Base-by-base conservation (phyloP, 805 yeast species). In the Hanseniaspora singularis region DNA sequence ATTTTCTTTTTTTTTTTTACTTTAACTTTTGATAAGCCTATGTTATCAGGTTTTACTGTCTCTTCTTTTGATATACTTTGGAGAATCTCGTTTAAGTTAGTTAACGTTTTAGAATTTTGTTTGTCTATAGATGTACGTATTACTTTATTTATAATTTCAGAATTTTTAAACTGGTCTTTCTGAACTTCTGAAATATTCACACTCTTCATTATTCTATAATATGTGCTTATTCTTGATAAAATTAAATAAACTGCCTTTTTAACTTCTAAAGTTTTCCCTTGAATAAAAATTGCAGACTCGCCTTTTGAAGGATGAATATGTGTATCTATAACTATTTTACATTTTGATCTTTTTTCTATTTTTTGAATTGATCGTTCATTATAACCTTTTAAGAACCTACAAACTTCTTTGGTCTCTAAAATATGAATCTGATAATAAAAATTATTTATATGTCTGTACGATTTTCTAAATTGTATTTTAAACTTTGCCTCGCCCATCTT, bases 401-500 rank as follows among this genome's bases (percentile, higher is more conserved):
- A 28, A 6, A 23, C 28, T 14, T 28, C 28, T 20, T 28, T 38
- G 15, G 42, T 16, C 33, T 38, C 42, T 14, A 28, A 4, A 22
- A 38, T 38, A 14, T 18, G n/a, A 6, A 38, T 27, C 5, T n/a
- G 14, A 27, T 24, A 38, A 4, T 7, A 27, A 31, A 19, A n/a
- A n/a, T 14, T 8, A 14, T 27, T 28, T 3, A 28, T 11, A 20
- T 28, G 15, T 19, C 14, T 26, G 11, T 8, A 4, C 5, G 33
- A 15, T 11, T 38, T 38, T n/a, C 28, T 38, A 20, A 26, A 24
- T n/a, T 15, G 19, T 12, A 38, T 38, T 18, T 30, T 28, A 18
- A 28, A 12, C n/a, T 38, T 38, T 19, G 42, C 42, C 19, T 28
- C 33, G 10, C 33, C 42, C 12, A 38, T 38, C n/a, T 14, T 28